Evolutionary conservation across 257 asterid species (phyloP).

Genomic region (Przewalskia tangutica): DNA sequence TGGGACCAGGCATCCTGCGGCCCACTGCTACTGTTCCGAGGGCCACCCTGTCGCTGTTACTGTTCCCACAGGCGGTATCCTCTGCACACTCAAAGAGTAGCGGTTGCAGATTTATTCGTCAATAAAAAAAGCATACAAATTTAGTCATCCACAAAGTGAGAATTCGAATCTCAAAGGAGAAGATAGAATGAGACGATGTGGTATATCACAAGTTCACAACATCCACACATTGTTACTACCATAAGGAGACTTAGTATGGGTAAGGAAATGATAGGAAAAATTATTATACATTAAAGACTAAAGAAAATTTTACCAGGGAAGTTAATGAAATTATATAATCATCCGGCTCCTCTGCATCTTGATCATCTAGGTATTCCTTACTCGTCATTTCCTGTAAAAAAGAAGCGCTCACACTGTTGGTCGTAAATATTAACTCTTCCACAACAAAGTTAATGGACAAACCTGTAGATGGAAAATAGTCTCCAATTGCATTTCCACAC

Average conservation of each 20-base stretch:
- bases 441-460: conserved; percentile 6
- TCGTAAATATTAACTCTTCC: conserved; percentile 5
- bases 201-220: background rate
- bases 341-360: conserved; percentile 99
- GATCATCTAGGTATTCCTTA: conserved; percentile 86
- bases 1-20: no score
- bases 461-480: conserved; percentile 97
- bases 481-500: conserved; percentile 92
- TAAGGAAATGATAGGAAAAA: background rate
- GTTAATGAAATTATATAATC: conserved; percentile 86
- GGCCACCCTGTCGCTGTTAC: no score
- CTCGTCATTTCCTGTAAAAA: conserved; percentile 77
- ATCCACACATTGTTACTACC: background rate
- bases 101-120: no score
- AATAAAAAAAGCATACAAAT: background rate
- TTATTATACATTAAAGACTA: background rate
- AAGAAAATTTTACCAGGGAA: conserved; percentile 57
- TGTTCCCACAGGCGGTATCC: no score
- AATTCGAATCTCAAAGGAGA: background rate
- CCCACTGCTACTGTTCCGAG: no score
- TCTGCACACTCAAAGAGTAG: no score
- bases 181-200: background rate
- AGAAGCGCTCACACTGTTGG: conserved; percentile 15
- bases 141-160: background rate
- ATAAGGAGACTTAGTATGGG: background rate